Evolutionary conservation across 768 basidiomycete species (phyloP), one percentile per base, ranked within the genome.

Genomic region (Gymnopilus dilepis): DNA sequence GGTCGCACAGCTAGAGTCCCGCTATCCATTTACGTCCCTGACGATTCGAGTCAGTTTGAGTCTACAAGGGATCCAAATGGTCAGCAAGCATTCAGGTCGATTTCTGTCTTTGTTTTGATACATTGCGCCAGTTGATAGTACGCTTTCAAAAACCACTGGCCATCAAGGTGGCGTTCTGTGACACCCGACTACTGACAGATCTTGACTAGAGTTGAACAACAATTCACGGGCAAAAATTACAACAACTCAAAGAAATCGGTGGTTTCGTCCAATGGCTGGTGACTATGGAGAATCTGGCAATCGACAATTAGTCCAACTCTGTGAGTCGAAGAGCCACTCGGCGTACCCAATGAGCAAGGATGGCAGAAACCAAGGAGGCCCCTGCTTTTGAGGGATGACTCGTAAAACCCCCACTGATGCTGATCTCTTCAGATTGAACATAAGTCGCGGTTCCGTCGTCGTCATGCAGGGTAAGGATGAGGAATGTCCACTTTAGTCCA

Each of bases 261-360:
- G 45, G 45, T 21, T 47, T 47, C 45, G 22, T 47, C 26, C 21
- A 47, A 47, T 21, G 45, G 21, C 45, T 47, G 21, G 45, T 47
- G 45, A 15, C 45, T 47, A 47, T 47, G 45, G 45, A 47, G 45
- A 21, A 47, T 47, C 45, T 47, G 45, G 45, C 45, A 28, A 47
- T 47, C 21, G 45, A 47, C 45, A 21, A 47, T 47, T 15, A 47
- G 45, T 47, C 22, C 45, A 47, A 28, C 26, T 47, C 45, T 47
- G 13, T 28, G 26, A 47, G 45, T 47, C 45, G 45, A 28, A 47
- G 45, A 47, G 22, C 45, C 45, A 47, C 45, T 47, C 45, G 22
- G 45, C 56, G 31, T 58, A 58, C 58, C 58, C 58, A 59, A 41
- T 37, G 31, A 24, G 58, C 30, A 24, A 59, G 22, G 37, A 59